Conservation (phyloP, 73 alveolate genomes). For the Paramecium pentaurelia region DNA sequence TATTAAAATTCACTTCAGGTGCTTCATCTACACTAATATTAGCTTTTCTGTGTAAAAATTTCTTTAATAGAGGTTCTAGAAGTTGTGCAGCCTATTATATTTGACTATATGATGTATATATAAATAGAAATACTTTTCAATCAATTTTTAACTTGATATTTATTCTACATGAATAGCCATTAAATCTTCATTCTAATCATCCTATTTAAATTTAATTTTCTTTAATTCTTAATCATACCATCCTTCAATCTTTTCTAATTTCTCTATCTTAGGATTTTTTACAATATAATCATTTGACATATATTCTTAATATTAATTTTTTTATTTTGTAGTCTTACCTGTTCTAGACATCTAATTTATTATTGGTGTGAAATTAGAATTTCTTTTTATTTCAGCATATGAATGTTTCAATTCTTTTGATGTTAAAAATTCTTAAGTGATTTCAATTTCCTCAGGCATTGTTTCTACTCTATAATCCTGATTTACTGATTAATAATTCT, state of each 20-base stretch:
- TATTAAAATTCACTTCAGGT: neutral
- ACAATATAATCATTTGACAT: neutral
- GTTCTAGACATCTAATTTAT: neutral
- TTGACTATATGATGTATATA: neutral
- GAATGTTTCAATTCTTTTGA: constrained; percentile 18
- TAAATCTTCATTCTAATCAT: neutral
- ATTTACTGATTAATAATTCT: neutral
- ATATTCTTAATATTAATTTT: neutral
- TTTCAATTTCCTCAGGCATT: neutral
- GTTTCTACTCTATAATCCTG: neutral
- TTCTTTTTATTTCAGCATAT: neutral
- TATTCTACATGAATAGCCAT: neutral
- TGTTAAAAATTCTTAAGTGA: neutral
- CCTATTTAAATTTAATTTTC: neutral
- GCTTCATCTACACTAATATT: neutral
- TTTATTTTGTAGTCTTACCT: neutral
- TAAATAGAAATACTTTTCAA: neutral
- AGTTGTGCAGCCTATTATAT: neutral
- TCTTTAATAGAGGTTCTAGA: neutral
- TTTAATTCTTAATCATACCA: constrained; percentile 37
- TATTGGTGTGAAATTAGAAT: neutral
- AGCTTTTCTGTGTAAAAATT: neutral
- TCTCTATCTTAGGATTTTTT: neutral
- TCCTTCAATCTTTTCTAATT: neutral
- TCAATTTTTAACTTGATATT: neutral